Evolutionary conservation across 163 green algal species (phyloP).

Genomic region (Chloromonas sp.): DNA sequence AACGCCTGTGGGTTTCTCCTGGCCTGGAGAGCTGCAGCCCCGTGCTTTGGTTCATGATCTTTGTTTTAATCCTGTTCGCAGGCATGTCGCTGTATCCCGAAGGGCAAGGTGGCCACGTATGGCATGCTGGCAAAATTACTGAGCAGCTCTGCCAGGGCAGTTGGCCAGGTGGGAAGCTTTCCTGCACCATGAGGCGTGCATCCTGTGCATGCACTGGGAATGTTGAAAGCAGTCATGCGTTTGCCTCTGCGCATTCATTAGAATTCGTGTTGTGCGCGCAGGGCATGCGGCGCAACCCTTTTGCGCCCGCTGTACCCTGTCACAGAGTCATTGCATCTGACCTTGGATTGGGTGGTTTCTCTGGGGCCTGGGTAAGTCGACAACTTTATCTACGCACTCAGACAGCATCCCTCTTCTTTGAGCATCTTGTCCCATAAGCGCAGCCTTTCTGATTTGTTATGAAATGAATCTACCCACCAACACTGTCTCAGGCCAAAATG

Average conservation of each 20-base stretch:
- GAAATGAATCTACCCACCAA: neutral
- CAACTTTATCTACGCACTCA: neutral
- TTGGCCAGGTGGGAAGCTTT: constrained; percentile 50
- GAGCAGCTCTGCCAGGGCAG: constrained; percentile 46
- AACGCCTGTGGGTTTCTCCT: neutral
- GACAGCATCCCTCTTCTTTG: neutral
- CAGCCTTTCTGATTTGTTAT: neutral
- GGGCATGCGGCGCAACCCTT: constrained; percentile 70
- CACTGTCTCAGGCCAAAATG: neutral
- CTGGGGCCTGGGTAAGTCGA: constrained; percentile 44
- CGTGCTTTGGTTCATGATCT: neutral
- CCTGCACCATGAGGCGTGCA: neutral
- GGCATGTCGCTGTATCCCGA: constrained; percentile 56
- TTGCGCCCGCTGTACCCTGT: constrained; percentile 69
- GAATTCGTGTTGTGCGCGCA: constrained; percentile 21
- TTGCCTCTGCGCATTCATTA: neutral
- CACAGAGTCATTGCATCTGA: constrained; percentile 66
- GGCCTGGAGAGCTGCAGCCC: constrained; percentile 1
- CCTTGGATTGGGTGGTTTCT: constrained; percentile 67
- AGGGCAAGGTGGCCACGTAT: constrained; percentile 69
- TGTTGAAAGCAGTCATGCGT: neutral
- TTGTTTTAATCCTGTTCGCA: constrained; percentile 38
- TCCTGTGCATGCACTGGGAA: neutral
- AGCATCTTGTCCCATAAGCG: neutral
- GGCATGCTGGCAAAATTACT: constrained; percentile 55